Conservation (phyloP, 495 filamentous ascomycete species). For the Corynascus novoguineensis region DNA sequence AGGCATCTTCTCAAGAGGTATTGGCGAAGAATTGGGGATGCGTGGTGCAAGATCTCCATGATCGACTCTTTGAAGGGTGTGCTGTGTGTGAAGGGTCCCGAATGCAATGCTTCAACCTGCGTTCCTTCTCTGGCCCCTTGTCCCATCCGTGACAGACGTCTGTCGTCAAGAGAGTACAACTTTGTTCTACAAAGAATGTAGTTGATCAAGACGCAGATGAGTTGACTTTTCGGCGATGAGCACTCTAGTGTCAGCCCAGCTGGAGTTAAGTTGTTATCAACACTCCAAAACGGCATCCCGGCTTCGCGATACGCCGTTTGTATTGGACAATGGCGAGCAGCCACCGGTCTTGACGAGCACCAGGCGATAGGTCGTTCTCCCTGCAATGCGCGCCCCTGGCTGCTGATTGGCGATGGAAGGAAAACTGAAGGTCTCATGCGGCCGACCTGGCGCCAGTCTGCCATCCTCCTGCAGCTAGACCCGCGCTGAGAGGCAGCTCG, state of each 20-base stretch:
- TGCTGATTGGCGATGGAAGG: conserved; percentile 5
- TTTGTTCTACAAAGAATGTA: background rate
- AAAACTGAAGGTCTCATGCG: background rate
- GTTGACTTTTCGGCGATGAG: background rate
- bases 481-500: conserved; percentile 2
- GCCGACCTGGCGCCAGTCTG: conserved; percentile 3
- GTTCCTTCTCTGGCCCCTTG: background rate
- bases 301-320: conserved; percentile 3
- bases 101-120: conserved; percentile 14
- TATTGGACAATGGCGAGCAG: conserved; percentile 11
- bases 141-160: conserved; percentile 7
- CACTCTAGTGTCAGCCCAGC: background rate
- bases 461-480: conserved; percentile 8
- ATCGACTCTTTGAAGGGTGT: conserved; percentile 14
- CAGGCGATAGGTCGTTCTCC: conserved; percentile 4
- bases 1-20: conserved; percentile 8
- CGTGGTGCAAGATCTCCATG: conserved; percentile 26
- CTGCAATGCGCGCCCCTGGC: background rate
- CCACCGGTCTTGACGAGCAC: background rate
- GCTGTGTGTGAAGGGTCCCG: too few relatives aligned
- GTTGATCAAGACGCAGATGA: background rate
- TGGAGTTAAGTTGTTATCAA: background rate
- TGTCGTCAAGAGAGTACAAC: background rate
- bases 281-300: conserved; percentile 11
- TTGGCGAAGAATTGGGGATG: conserved; percentile 3